Base-by-base conservation (phyloP, 2,329 filamentous ascomycete genomes). In the Fusarium guadeloupense region DNA sequence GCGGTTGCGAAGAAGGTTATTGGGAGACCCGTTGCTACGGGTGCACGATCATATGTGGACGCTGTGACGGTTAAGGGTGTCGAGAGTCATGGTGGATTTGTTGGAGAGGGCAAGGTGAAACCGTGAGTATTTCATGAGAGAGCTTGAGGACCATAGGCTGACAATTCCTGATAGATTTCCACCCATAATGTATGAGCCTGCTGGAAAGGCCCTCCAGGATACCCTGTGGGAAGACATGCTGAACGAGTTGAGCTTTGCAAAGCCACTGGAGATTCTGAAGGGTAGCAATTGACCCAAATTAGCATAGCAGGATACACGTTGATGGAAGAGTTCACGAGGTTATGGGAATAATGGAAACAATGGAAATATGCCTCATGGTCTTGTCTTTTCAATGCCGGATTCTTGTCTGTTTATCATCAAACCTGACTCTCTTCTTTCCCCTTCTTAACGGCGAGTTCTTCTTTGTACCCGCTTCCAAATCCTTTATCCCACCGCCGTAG, bases 91-190 rank as follows among this genome's bases (percentile, higher is more conserved):
- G 69, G 68, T 1, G 47, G 51, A 9, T 71, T 69, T 54, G 45
- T 71, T 19, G 62, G 68, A 4, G 68, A 71, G n/a, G 66, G 69
- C 19, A 63, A 34, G 30, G 23, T 71, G 5, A 71, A 71, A 38
- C 68, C 69, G 67, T 70, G 42, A 68, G 67, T 17, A 45, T 5
- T 37, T 4, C 10, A 4, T 9, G 9, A 21, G 4, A 6, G 21
- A n/a, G 0, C 5, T 3, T 20, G 9, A 34, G 6, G 3, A 13
- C 13, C 5, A 10, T 1, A 10, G 37, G 9, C 44, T 69, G 37
- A 69, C 12, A 2, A 3, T 12, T 30, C n/a, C 9, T 13, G 4
- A 8, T 6, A 69, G 67, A 4, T 63, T 60, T 21, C 56, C 64
- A 0, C 31, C 35, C 2, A 56, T 69, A 0, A 69, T 70, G 66